phyloP scores from a whole-genome alignment of 2,329 filamentous ascomycete genomes.

The Colletotrichum orchidophilum region DNA sequence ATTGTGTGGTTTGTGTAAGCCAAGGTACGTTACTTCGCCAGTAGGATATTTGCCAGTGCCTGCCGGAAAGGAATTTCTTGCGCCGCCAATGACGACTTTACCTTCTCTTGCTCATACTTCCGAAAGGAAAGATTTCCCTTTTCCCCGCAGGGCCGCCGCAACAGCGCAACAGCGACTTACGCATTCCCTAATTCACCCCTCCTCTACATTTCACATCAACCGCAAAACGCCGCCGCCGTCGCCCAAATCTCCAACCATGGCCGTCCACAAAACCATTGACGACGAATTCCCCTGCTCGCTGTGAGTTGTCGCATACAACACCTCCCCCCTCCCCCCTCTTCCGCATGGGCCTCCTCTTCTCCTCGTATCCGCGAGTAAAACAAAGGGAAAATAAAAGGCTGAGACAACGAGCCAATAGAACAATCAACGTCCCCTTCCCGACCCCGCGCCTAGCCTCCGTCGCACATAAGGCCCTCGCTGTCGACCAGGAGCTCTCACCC shows the following conservation, averaged over 20 bases:
- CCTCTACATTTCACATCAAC: neutral
- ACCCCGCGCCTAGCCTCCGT: slow-evolving; percentile 79
- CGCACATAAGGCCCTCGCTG: slow-evolving; percentile 78
- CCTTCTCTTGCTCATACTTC: neutral
- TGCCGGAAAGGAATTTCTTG: neutral
- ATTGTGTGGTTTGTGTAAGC: neutral
- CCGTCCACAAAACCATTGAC: slow-evolving; percentile 45
- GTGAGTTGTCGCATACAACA: slow-evolving; percentile 53
- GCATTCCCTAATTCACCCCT: slow-evolving; percentile 7
- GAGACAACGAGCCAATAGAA: slow-evolving; percentile 55
- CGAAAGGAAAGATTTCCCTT: neutral
- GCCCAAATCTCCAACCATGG: slow-evolving; percentile 45
- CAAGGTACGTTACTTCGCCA: neutral
- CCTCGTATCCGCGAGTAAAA: neutral
- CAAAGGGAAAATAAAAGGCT: neutral
- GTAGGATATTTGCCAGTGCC: neutral
- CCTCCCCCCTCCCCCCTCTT: slow-evolving; percentile 36
- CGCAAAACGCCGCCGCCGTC: neutral
- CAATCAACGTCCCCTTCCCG: slow-evolving; percentile 83
- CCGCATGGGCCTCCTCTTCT: slow-evolving; percentile 20
- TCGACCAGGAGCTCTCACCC: slow-evolving; percentile 89
- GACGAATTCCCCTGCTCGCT: slow-evolving; percentile 70
- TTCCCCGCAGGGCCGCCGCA: neutral
- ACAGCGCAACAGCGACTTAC: neutral
- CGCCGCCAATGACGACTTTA: slow-evolving; percentile 21